Evolutionary conservation across 1,139 yeast genomes (phyloP).

Genomic region (Diutina ranongensis): DNA sequence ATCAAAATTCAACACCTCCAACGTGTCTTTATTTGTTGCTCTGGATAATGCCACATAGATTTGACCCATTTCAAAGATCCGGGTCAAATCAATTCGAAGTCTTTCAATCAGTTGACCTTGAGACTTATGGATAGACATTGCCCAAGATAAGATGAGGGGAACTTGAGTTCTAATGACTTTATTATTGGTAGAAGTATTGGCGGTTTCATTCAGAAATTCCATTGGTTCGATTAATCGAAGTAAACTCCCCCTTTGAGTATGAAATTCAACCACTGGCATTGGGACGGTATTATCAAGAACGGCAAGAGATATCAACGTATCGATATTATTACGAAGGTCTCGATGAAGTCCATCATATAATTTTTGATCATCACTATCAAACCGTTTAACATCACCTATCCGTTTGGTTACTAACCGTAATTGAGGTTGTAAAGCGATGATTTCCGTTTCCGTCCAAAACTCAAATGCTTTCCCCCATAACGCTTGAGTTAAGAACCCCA

Average conservation of each 20-base stretch:
- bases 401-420: conserved; percentile 6
- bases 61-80: conserved; percentile 85
- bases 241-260: background rate
- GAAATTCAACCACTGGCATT: background rate
- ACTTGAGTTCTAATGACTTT: conserved; percentile 40
- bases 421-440: conserved; percentile 8
- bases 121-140: conserved; percentile 87
- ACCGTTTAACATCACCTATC: background rate
- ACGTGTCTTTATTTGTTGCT: conserved; percentile 33
- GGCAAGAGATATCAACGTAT: background rate
- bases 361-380: background rate
- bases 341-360: background rate
- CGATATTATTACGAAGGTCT: background rate
- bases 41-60: conserved; percentile 89
- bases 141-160: conserved; percentile 90
- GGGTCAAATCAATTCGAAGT: conserved; percentile 68
- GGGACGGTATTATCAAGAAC: background rate
- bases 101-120: conserved; percentile 89
- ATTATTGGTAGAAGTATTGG: background rate
- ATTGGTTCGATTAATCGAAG: background rate
- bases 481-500: conserved; percentile 27
- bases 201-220: background rate
- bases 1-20: conserved; percentile 1
- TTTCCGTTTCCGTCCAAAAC: conserved; percentile 17
- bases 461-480: conserved; percentile 19